Evolutionary conservation across 1,284 basidiomycete genomes (phyloP).

Genomic region (Macrocystidia cucumis): DNA sequence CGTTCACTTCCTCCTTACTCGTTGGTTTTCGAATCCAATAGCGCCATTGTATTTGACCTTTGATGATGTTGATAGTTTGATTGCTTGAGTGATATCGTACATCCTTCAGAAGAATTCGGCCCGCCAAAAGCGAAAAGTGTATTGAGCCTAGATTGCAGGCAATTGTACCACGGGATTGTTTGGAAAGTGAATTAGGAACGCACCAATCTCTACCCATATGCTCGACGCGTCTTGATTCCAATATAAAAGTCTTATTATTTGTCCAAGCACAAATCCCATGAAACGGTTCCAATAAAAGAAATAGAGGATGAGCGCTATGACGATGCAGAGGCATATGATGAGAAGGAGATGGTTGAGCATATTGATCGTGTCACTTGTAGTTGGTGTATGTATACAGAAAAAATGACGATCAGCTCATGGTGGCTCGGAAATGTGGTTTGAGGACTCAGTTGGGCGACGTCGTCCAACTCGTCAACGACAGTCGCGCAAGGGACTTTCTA

Average conservation of each 20-base stretch:
- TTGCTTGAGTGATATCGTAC: constrained; percentile 86
- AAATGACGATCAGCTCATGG: too few species aligned
- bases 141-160: constrained; percentile 66
- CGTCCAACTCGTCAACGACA: too few species aligned
- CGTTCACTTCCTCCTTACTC: constrained; percentile 56
- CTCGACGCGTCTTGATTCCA: constrained; percentile 69
- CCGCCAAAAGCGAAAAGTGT: constrained; percentile 84
- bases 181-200: constrained; percentile 12
- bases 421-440: too few species aligned
- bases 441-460: too few species aligned
- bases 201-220: constrained; percentile 74
- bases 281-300: constrained; percentile 90
- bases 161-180: constrained; percentile 5
- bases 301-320: constrained; percentile 66
- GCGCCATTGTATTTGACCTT: constrained; percentile 82
- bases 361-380: not conserved
- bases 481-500: too few species aligned
- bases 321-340: constrained; percentile 64
- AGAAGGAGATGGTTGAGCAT: constrained; percentile 61
- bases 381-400: not conserved
- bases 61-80: constrained; percentile 76
- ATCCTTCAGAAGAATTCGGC: constrained; percentile 82
- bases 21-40: constrained; percentile 83
- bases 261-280: constrained; percentile 58
- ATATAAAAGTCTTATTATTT: constrained; percentile 52